Evolutionary conservation across 108 stramenopile species (phyloP), one percentile per base, ranked within the genome.

Genomic region (Skeletonema menzelii): DNA sequence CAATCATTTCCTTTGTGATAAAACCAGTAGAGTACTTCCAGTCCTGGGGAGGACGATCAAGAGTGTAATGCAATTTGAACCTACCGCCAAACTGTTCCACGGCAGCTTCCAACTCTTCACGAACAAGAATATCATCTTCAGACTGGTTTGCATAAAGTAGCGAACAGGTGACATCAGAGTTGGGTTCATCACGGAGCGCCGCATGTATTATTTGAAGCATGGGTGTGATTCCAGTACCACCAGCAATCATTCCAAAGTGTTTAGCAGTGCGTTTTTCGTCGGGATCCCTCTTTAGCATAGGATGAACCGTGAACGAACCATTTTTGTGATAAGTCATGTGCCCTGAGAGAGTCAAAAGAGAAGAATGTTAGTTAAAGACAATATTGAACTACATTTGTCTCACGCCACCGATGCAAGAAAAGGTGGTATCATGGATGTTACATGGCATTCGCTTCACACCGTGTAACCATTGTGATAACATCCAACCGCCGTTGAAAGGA

Each of bases 151-250:
- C 94, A 82, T 92, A 95, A n/a, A 95, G 28, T 46, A 95, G 34
- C n/a, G 87, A 91, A 15, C 88, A 65, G n/a, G 75, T 81, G 8
- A 87, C 67, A 44, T 85, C 66, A 26, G 71, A 72, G 60, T 94
- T 88, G 27, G 80, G 75, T 20, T 89, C 84, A 72, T 95, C 83
- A 7, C 67, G 67, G 6, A 96, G 88, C 10, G 91, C 82, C 2
- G 91, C 92, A 53, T 95, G 69, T 56, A 96, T 83, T 3, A 98
- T 76, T 72, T 98, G 99, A 22, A 97, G 83, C 95, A 97, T 97
- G 30, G 99, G 99, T 10, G 99, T 99, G 76, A 99, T 97, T 13
- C 99, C 99, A 8, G 99, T 98, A n/a, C 99, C 99, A 8, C 99
- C 99, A 20, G 97, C 98, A 70, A 99, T 93, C 96, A 98, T 95